Evolutionary conservation across 495 filamentous ascomycete genomes (phyloP), one percentile per base, ranked within the genome.

Genomic region (Hypoxylon subgilvum): DNA sequence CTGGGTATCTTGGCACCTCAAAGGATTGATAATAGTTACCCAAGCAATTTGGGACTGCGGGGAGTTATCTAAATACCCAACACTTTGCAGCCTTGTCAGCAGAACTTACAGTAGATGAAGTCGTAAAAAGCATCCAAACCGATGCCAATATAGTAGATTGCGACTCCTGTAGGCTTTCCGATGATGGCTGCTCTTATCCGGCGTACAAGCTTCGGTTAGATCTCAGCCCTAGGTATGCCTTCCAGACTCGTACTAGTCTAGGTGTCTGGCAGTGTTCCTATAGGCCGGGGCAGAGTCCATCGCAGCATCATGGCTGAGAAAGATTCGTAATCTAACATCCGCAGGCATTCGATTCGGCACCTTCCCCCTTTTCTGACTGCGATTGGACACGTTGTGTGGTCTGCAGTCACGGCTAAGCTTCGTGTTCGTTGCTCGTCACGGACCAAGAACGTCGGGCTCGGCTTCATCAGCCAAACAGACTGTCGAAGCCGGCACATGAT

Each of bases 401-500:
- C 16, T 36, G 17, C 18, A 4, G 1, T 34, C 3, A 4, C 22
- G 4, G 17, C 30, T 21, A 34, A 13, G 19, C 18, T 34, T 41
- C 18, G 34, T 46, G 16, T 42, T 38, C 31, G 10, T 19, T 22
- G 23, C 22, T 23, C 30, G 51, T 23, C 19, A 17, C 19, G 45
- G 17, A 12, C 56, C 9, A 50, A 32, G 13, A 18, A 32, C 8
- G 19, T 36, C 51, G 27, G 34, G 25, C 31, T 30, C 14, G n/a
- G 14, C 10, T 18, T 35, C 19, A 30, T 23, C 17, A 39, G 21
- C 21, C 28, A 42, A 50, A 19, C 17, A 45, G 27, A n/a, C 23
- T 16, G 16, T 48, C 18, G 27, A 57, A 23, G 22, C 28, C 16
- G 13, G 14, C 47, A 51, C 41, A 47, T 57, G 52, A 45, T 44